A percentile compares a stretch with the other conserved stretches of the same genome.
phyloP scores from a whole-genome alignment of 2,329 filamentous ascomycete species.

The Penicillium psychrosexuale region DNA sequence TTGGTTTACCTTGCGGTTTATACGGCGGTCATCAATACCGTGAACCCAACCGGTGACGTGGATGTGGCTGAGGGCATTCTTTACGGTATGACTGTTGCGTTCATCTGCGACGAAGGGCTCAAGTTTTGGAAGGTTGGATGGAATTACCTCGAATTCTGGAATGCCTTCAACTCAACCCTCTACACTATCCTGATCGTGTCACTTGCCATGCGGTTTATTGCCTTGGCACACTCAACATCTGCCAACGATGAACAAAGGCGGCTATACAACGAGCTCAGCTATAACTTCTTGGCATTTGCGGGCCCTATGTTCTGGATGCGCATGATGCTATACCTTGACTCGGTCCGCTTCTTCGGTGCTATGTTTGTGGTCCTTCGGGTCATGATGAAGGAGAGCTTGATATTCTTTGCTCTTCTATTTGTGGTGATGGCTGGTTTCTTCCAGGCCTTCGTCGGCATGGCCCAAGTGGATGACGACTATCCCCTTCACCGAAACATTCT shows the following conservation, averaged over 20 bases:
- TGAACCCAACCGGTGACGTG: conserved; percentile 79
- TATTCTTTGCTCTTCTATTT: conserved; percentile 88
- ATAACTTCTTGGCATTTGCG: conserved; percentile 89
- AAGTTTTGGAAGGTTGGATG: conserved; percentile 95
- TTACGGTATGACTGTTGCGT: conserved; percentile 88
- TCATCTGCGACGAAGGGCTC: conserved; percentile 78
- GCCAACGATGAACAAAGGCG: conserved; percentile 51
- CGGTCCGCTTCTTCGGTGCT: conserved; percentile 90
- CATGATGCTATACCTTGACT: conserved; percentile 87
- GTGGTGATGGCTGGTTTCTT: conserved; percentile 78
- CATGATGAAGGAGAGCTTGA: conserved; percentile 90
- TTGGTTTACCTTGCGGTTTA: conserved; percentile 80
- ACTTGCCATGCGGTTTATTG: conserved; percentile 74
- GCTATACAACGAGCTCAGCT: conserved; percentile 75
- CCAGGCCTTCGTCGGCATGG: conserved; percentile 90
- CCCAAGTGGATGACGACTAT: conserved; percentile 71
- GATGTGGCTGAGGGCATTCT: conserved; percentile 80
- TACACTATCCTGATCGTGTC: conserved; percentile 77
- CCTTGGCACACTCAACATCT: conserved; percentile 61
- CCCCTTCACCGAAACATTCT: conserved; percentile 43
- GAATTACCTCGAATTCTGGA: conserved; percentile 94
- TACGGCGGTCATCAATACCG: conserved; percentile 88
- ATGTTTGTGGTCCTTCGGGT: conserved; percentile 97
- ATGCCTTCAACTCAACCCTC: conserved; percentile 82
- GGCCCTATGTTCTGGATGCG: conserved; percentile 98